Percentiles rank a stretch among this genome's conserved stretches.
phyloP scores from a whole-genome alignment of 306 rosid species.

The Trifolium pratense region DNA sequence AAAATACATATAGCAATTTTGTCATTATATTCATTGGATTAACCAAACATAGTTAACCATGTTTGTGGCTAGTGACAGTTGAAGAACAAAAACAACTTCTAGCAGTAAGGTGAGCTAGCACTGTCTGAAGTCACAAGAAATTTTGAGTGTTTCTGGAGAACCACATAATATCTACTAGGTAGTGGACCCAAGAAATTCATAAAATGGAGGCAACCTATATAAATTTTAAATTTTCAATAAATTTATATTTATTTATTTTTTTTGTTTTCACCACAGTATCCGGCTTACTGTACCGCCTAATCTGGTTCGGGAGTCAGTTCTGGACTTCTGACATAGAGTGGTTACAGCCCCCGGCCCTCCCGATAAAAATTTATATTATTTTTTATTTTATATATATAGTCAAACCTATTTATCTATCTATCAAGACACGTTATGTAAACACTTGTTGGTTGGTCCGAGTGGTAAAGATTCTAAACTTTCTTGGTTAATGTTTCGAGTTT shows the following conservation, averaged over 20 bases:
- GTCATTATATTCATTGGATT: constrained; percentile 36
- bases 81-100: constrained; percentile 26
- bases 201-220: not conserved
- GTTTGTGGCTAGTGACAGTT: constrained; percentile 43
- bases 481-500: not conserved
- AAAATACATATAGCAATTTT: constrained; percentile 25
- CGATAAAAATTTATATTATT: not conserved
- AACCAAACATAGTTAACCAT: constrained; percentile 33
- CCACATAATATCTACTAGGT: constrained; percentile 29
- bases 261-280: no score
- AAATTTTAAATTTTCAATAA: not conserved
- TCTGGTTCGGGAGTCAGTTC: no score
- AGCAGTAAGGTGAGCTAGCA: not conserved
- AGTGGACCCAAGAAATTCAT: constrained; percentile 24
- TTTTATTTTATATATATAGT: not conserved
- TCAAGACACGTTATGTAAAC: not conserved
- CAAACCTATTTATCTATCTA: not conserved
- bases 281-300: no score
- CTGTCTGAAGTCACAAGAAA: constrained; percentile 24
- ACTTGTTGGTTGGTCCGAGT: not conserved
- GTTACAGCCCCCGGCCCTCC: no score
- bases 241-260: no score
- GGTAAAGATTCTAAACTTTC: not conserved
- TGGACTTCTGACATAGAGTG: no score
- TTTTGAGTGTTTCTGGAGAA: constrained; percentile 20